These are phyloP conservation scores for Phallus indusiatus DNA, from an alignment of 768 basidiomycete genomes.

Conservation along the genomic window DNA sequence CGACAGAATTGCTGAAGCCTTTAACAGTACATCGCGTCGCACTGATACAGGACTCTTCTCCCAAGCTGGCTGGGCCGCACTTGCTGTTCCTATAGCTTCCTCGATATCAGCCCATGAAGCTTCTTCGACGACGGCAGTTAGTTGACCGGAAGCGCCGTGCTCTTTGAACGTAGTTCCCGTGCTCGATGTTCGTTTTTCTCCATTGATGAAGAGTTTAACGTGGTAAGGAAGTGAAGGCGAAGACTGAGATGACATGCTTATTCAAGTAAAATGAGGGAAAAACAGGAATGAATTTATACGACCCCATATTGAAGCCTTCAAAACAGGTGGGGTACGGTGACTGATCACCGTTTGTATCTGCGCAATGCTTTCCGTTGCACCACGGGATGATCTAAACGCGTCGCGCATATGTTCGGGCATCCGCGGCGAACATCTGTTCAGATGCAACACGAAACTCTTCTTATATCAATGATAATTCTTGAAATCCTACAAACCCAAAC, in stretches of 20 bases:
- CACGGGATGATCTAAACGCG: too few species aligned
- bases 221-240: not conserved
- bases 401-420: too few species aligned
- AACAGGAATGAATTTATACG: too few species aligned
- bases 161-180: not conserved
- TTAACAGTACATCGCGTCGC: conserved; percentile 37
- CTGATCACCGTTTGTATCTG: too few species aligned
- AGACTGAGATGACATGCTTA: too few species aligned
- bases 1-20: conserved; percentile 35
- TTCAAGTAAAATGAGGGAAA: too few species aligned
- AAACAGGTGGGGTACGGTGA: too few species aligned
- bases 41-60: conserved; percentile 25
- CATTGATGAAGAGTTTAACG: not conserved
- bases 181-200: not conserved
- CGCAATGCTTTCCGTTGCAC: too few species aligned
- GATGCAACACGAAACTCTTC: too few species aligned
- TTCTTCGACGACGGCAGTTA: not conserved
- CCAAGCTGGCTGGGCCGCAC: conserved; percentile 24
- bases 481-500: not conserved
- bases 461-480: too few species aligned
- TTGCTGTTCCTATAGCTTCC: not conserved
- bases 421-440: too few species aligned
- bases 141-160: not conserved
- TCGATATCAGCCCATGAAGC: conserved; percentile 1
- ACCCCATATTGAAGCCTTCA: too few species aligned